Evolutionary conservation across 441 rosid species (phyloP), one percentile per base, ranked within the genome.

Genomic region (Bocquillonia castaneifolia): DNA sequence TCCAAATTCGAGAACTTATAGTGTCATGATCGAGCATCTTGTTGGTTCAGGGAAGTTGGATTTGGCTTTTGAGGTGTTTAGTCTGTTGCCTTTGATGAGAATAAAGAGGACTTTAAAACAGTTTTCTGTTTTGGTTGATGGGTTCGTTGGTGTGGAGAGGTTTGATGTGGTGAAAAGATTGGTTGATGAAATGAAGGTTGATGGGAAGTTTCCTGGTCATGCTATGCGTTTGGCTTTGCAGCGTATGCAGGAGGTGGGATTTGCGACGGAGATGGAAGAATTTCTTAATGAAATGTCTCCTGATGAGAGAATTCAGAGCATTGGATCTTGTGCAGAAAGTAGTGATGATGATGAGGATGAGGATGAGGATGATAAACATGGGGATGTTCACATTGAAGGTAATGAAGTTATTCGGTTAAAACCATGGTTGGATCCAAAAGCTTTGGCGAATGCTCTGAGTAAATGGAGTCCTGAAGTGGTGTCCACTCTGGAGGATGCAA

Each of bases 361-460:
- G 7, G 57, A 76, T 34, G 76, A 74, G 15, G 78, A 79, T 40
- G 54, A 28, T 48, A 45, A 37, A 7, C 28, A 47, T 72, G 68
- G 67, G 55, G 59, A 54, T 52, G 70, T 72, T 23, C 71, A 58
- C 22, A 61, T 18, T 37, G 73, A 75, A 67, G 70, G 32, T 42
- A 29, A 71, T 56, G 81, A 26, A 59, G 80, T 91, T 65, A 76
- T n/a, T n/a, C n/a, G 66, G 76, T 79, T 89, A 78, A 93, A 91
- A 74, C 91, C 92, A 63, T 89, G 92, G 96, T 62, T 93, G 72
- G 95, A 91, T 62, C 97, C 99, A 8, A 86, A 80, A 76, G 93
- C 96, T 77, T 80, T 93, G 81, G 95, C 95, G 51, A 74, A 70
- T 48, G 86, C 99, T 40, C 74, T 93, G 78, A 80, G 78, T 59